Percentiles rank a stretch among this genome's conserved stretches.
phyloP scores from a whole-genome alignment of 352 stramenopile genomes.

The Globisporangium cystogenes region DNA sequence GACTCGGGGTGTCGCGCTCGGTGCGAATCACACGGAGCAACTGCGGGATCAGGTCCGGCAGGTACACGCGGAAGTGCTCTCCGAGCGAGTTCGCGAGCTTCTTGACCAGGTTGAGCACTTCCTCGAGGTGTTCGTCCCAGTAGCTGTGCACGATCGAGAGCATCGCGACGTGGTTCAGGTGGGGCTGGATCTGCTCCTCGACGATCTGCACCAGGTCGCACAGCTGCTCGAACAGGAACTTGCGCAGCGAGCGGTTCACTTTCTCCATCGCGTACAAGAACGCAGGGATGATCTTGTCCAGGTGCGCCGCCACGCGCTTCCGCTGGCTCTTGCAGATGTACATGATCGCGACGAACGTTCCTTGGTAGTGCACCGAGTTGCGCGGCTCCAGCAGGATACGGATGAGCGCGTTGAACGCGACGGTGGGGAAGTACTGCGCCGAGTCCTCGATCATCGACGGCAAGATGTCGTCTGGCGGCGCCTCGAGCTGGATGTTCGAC shows the following conservation, averaged over 20 bases:
- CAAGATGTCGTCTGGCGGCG: slow-evolving; percentile 67
- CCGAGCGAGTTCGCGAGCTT: slow-evolving; percentile 82
- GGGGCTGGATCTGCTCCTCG: slow-evolving; percentile 93
- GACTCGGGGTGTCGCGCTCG: slow-evolving; percentile 59
- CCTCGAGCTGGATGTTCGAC: slow-evolving; percentile 52
- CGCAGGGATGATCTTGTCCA: slow-evolving; percentile 96
- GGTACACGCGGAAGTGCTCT: slow-evolving; percentile 86
- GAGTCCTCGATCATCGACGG: slow-evolving; percentile 82
- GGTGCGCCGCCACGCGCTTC: slow-evolving; percentile 91
- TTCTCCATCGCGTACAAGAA: slow-evolving; percentile 94
- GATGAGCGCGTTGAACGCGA: slow-evolving; percentile 96
- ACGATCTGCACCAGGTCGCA: slow-evolving; percentile 96
- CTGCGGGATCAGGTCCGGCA: slow-evolving; percentile 85
- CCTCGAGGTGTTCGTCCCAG: slow-evolving; percentile 91
- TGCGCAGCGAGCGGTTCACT: slow-evolving; percentile 82
- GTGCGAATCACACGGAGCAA: slow-evolving; percentile 84
- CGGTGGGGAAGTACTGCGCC: slow-evolving; percentile 95
- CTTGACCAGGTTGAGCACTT: slow-evolving; percentile 97
- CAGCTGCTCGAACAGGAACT: slow-evolving; percentile 96
- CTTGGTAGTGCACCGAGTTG: slow-evolving; percentile 95
- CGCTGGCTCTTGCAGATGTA: slow-evolving; percentile 98
- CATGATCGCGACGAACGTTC: slow-evolving; percentile 97
- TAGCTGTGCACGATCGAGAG: slow-evolving; percentile 80
- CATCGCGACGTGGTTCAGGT: slow-evolving; percentile 80
- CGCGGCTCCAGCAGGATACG: slow-evolving; percentile 96